Evolutionary conservation across 2,329 filamentous ascomycete species (phyloP), one percentile per base, ranked within the genome.

Genomic region (Tolypocladium ophioglossoides): DNA sequence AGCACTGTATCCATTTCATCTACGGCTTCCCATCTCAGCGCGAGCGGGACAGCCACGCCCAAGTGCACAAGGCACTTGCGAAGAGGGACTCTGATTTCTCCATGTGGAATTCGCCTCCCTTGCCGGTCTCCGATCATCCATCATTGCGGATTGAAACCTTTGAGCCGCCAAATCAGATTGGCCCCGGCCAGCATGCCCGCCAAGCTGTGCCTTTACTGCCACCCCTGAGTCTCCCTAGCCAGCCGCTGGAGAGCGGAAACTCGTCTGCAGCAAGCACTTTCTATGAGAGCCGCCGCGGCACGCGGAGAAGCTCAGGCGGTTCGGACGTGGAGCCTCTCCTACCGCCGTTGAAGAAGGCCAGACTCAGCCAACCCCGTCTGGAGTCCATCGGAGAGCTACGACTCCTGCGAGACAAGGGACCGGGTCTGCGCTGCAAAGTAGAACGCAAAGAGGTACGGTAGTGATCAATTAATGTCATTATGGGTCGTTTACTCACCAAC

Each of bases 341-440:
- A 3, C 79, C 79, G 9, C 79, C 79, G 4, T 61, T 82, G 54
- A 81, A 81, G 64, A 71, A 74, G 57, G 78, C 74, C 52, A 72
- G 78, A 46, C 72, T 77, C 34, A 77, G 76, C 4, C 78, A 78
- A 57, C 74, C 76, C 39, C 74, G 77, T 27, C 67, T 83, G 2
- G 73, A 82, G 61, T 82, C 79, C 20, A 82, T 83, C 48, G 78
- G 75, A 44, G 79, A 82, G 63, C 71, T 83, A 4, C 72, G 72
- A 41, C 69, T 82, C 10, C 68, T 77, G 20, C 73, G 71, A 40
- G 74, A 77, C 38, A 64, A 70, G 18, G 72, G 73, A 18, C 71
- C 74, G 16, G 82, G 79, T 60, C 69, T 82, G 41, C 75, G 76
- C 44, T 83, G 79, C 61, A 75, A 70, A 61, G 66, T 74, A 10